Percentiles rank a stretch among this genome's conserved stretches.
These are phyloP conservation scores for Metschnikowia reukaufii DNA, from an alignment of 805 yeast genomes.

Conservation along the genomic window DNA sequence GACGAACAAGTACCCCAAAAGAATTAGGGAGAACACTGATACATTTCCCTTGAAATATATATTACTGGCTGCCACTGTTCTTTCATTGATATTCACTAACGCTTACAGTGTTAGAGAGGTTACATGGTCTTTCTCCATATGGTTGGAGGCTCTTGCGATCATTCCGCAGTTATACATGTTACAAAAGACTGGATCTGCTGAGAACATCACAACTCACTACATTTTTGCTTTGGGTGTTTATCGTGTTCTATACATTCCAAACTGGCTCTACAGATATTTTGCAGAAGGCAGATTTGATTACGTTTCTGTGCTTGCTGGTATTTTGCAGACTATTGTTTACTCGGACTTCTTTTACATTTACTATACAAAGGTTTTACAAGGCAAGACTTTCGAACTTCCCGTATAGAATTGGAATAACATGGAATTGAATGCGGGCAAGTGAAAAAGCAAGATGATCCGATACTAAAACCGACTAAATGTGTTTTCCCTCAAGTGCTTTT, in stretches of 20 bases:
- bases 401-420: slow-evolving; percentile 26
- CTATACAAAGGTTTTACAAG: slow-evolving; percentile 74
- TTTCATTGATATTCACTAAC: slow-evolving; percentile 62
- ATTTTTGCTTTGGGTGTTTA: slow-evolving; percentile 91
- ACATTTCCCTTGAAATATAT: slow-evolving; percentile 75
- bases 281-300: slow-evolving; percentile 65
- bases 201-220: slow-evolving; percentile 85
- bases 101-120: slow-evolving; percentile 62
- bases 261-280: slow-evolving; percentile 88
- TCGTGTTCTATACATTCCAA: slow-evolving; percentile 86
- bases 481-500: too few relatives aligned
- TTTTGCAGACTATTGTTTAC: slow-evolving; percentile 82
- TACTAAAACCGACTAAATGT: background rate
- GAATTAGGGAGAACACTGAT: slow-evolving; percentile 61
- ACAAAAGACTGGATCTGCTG: slow-evolving; percentile 86
- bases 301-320: slow-evolving; percentile 73
- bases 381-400: slow-evolving; percentile 74
- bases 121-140: slow-evolving; percentile 84
- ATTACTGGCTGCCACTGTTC: slow-evolving; percentile 56
- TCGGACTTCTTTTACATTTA: slow-evolving; percentile 96
- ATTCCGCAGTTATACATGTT: slow-evolving; percentile 90
- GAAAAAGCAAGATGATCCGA: background rate
- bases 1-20: slow-evolving; percentile 57
- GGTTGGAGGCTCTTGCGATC: slow-evolving; percentile 92
- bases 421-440: background rate